Conservation (phyloP, 2,329 filamentous ascomycete species). For the Colletotrichum tamarilloi region DNA sequence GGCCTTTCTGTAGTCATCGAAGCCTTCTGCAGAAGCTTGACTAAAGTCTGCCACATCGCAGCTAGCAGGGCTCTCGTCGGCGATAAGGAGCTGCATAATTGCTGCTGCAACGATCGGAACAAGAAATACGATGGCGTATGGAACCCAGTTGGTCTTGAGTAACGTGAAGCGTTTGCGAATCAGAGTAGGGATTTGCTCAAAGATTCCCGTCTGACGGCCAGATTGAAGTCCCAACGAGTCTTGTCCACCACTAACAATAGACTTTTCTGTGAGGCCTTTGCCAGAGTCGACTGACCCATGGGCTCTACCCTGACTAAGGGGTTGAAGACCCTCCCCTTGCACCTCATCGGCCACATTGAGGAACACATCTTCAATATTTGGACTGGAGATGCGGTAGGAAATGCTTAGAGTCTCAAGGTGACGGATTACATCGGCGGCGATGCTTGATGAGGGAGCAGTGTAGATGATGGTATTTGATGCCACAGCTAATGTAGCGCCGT, state of each 20-base stretch:
- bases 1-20: conserved; percentile 52
- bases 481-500: conserved; percentile 65
- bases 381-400: conserved; percentile 87
- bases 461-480: conserved; percentile 82
- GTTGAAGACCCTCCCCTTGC: conserved; percentile 50
- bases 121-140: conserved; percentile 78
- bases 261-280: conserved; percentile 39
- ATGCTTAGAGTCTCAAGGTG: conserved; percentile 74
- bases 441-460: conserved; percentile 73
- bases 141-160: conserved; percentile 80
- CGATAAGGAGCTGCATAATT: conserved; percentile 81
- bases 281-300: conserved; percentile 2
- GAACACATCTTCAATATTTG: conserved; percentile 94
- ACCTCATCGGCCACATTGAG: conserved; percentile 86
- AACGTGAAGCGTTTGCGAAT: conserved; percentile 83
- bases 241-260: conserved; percentile 33
- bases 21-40: conserved; percentile 52
- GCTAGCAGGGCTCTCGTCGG: conserved; percentile 59
- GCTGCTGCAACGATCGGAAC: conserved; percentile 85
- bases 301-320: not conserved
- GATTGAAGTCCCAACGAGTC: conserved; percentile 67
- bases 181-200: conserved; percentile 77
- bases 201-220: conserved; percentile 76
- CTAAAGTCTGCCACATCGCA: conserved; percentile 62
- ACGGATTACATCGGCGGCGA: conserved; percentile 78